A percentile compares a stretch with the other conserved stretches of the same genome.
Conservation (phyloP, 202 grass and related monocot species). For the Cymbopogon flexuosus region DNA sequence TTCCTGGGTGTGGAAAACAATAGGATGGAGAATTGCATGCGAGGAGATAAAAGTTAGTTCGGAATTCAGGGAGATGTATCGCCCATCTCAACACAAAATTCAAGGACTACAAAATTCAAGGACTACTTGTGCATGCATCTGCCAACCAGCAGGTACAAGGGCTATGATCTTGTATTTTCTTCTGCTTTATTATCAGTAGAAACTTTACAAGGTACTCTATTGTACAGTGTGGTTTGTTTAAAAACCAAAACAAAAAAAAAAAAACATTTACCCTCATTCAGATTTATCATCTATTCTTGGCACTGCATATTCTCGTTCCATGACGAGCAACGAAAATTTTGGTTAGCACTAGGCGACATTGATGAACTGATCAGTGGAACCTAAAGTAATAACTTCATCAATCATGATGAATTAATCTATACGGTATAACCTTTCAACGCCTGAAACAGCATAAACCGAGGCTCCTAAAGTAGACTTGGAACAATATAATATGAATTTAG, state of each 20-base stretch:
- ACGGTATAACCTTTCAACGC: constrained; percentile 27
- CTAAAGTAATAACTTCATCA: constrained; percentile 18
- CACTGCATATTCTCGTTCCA: background rate
- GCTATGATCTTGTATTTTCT: background rate
- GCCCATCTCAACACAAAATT: background rate
- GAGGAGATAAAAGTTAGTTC: background rate
- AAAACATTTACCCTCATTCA: background rate
- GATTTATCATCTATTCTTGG: background rate
- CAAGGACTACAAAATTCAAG: constrained; percentile 9
- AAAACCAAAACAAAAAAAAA: background rate
- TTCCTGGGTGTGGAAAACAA: too few species aligned
- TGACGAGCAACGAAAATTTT: too few species aligned
- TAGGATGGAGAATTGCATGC: background rate
- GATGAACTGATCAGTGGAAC: background rate
- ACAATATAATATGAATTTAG: constrained; percentile 12
- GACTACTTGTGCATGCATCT: background rate
- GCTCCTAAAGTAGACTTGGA: constrained; percentile 26
- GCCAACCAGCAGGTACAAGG: background rate
- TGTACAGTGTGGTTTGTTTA: background rate
- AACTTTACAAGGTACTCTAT: background rate
- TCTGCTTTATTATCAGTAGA: background rate
- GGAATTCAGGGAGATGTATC: too few species aligned
- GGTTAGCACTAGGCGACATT: background rate
- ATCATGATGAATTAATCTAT: constrained; percentile 17
- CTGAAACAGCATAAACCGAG: constrained; percentile 19